Conservation (phyloP, 2,329 filamentous ascomycete species). For the Cladosporium austrohemisphaericum region DNA sequence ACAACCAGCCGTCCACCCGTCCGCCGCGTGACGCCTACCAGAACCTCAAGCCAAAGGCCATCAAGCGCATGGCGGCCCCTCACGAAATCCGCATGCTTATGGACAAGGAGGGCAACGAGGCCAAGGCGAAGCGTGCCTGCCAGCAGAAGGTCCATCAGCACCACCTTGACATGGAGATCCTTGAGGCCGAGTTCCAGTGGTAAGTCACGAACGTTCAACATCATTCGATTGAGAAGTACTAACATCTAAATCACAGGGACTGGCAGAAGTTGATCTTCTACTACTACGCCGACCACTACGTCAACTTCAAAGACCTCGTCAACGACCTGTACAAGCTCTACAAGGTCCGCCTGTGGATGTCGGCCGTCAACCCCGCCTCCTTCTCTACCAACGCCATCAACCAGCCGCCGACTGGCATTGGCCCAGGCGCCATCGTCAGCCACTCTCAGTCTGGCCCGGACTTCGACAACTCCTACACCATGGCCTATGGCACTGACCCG, state of each 20-base stretch:
- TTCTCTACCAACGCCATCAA: slow-evolving; percentile 51
- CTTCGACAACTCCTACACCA: slow-evolving; percentile 29
- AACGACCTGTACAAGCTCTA: slow-evolving; percentile 99
- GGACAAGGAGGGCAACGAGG: slow-evolving; percentile 96
- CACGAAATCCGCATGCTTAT: slow-evolving; percentile 86
- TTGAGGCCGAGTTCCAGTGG: slow-evolving; percentile 98
- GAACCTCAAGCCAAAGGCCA: slow-evolving; percentile 91
- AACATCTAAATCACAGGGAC: slow-evolving; percentile 59
- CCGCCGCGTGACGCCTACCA: slow-evolving; percentile 29
- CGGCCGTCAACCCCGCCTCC: slow-evolving; percentile 94
- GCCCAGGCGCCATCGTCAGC: slow-evolving; percentile 33
- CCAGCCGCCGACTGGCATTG: slow-evolving; percentile 35
- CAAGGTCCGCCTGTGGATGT: slow-evolving; percentile 99
- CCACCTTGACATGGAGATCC: slow-evolving; percentile 93
- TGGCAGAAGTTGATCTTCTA: slow-evolving; percentile 99
- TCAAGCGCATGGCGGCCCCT: slow-evolving; percentile 86
- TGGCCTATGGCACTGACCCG: slow-evolving; percentile 31
- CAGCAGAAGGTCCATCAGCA: slow-evolving; percentile 96
- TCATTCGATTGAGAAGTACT: neutral
- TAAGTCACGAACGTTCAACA: slow-evolving; percentile 51
- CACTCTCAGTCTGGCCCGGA: slow-evolving; percentile 14
- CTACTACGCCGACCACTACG: slow-evolving; percentile 96
- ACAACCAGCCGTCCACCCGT: slow-evolving; percentile 24
- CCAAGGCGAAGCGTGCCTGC: slow-evolving; percentile 93
- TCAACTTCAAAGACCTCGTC: slow-evolving; percentile 97